Evolutionary conservation across 345 rosid genomes (phyloP).

Genomic region (thale cress (Arabidopsis thaliana)): TAIR10.1 NC_003076.8:21319001-21319500

Average conservation of each 20-base stretch:
- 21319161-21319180: constrained; percentile 26
- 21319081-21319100: constrained; percentile 29
- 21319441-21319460: constrained; percentile 49
- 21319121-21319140: constrained; percentile 3
- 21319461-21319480: constrained; percentile 66
- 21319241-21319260: constrained; percentile 62
- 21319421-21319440: constrained; percentile 27
- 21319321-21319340: constrained; percentile 10
- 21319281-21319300: constrained; percentile 23
- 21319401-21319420: constrained; percentile 4
- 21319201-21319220: constrained; percentile 19
- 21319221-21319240: constrained; percentile 43
- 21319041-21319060: constrained; percentile 5
- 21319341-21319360: constrained; percentile 4
- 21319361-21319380: constrained; percentile 32
- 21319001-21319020: not conserved
- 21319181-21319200: constrained; percentile 23
- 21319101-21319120: not conserved
- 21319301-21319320: constrained; percentile 12
- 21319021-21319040: not conserved
- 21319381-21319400: constrained; percentile 22
- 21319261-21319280: constrained; percentile 37
- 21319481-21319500: constrained; percentile 72
- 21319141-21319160: constrained; percentile 21
- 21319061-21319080: constrained; percentile 5